Conservation (phyloP, 345 rosid genomes). For the Capsella bursapastoris region DNA sequence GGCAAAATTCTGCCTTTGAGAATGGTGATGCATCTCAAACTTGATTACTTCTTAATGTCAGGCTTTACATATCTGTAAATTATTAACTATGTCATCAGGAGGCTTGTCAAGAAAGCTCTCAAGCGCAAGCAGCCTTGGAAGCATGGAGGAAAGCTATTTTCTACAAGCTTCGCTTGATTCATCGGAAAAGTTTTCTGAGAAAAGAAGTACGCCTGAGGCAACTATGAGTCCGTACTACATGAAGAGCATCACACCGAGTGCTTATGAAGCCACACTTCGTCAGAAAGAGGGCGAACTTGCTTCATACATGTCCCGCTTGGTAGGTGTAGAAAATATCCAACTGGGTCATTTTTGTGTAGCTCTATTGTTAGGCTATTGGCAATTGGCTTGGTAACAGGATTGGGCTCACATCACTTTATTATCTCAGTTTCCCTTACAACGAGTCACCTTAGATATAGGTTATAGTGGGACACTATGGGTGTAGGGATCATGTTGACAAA, state of each 20-base stretch:
- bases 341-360: not conserved
- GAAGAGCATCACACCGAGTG: constrained; percentile 95
- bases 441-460: constrained; percentile 27
- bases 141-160: constrained; percentile 97
- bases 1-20: constrained; percentile 65
- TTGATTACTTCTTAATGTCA: constrained; percentile 1
- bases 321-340: constrained; percentile 40
- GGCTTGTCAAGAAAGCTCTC: constrained; percentile 75
- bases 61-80: constrained; percentile 27
- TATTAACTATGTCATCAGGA: constrained; percentile 52
- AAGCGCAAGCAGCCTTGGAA: constrained; percentile 83
- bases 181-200: constrained; percentile 74
- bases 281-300: constrained; percentile 99
- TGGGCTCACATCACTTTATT: not conserved
- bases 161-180: constrained; percentile 95
- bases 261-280: constrained; percentile 92
- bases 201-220: constrained; percentile 69
- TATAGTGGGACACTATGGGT: constrained; percentile 25
- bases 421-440: constrained; percentile 7
- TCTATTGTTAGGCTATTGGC: constrained; percentile 32
- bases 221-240: constrained; percentile 78
- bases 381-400: constrained; percentile 7
- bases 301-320: constrained; percentile 97
- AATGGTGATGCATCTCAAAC: constrained; percentile 60
- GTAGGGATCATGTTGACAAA: constrained; percentile 26